Conservation (phyloP, 2,329 filamentous ascomycete species). For the Diaporthe longicolla region DNA sequence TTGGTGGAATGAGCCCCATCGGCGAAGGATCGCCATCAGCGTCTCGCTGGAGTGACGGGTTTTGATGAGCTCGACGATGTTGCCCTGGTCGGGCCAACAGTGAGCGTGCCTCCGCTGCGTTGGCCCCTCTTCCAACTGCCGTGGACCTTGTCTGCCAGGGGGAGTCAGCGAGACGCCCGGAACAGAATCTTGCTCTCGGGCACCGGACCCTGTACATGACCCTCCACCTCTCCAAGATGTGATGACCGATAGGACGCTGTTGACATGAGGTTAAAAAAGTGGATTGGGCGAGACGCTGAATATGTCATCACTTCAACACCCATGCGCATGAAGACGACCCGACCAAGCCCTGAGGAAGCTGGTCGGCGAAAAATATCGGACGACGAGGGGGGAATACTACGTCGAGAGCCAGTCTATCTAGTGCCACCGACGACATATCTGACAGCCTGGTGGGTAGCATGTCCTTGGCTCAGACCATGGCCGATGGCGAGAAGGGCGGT, state of each 20-base stretch:
- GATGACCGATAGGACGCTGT: neutral
- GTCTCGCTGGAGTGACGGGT: constrained; percentile 20
- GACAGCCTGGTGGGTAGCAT: neutral
- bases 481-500: neutral
- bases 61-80: neutral
- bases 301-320: neutral
- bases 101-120: constrained; percentile 6
- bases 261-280: constrained; percentile 22
- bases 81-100: constrained; percentile 10
- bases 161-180: constrained; percentile 34
- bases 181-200: neutral
- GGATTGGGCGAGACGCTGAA: constrained; percentile 22
- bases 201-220: neutral
- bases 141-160: constrained; percentile 38
- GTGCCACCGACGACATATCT: neutral
- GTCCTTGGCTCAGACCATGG: neutral
- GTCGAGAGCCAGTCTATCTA: constrained; percentile 5
- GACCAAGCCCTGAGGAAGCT: neutral
- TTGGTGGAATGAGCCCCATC: neutral
- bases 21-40: constrained; percentile 27
- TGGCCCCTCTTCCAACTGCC: constrained; percentile 34
- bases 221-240: neutral
- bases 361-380: neutral
- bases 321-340: neutral
- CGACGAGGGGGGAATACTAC: neutral